Conservation (phyloP, 2,329 filamentous ascomycete genomes). For the Fusarium dimerum region DNA sequence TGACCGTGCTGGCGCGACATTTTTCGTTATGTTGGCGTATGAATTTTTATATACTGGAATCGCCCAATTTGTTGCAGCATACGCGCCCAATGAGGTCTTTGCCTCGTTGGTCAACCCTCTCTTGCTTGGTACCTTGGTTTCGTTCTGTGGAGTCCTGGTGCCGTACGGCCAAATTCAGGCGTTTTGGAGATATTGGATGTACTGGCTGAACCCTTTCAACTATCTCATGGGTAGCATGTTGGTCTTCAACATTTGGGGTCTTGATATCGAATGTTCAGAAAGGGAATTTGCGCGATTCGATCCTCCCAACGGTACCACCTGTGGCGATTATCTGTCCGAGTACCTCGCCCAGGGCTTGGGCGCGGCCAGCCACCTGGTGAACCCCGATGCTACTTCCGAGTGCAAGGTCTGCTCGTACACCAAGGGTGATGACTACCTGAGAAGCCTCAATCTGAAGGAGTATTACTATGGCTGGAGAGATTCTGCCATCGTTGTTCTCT, state of each 20-base stretch:
- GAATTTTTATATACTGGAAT: slow-evolving; percentile 63
- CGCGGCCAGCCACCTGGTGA: slow-evolving; percentile 52
- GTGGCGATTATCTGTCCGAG: slow-evolving; percentile 54
- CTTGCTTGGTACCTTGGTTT: slow-evolving; percentile 59
- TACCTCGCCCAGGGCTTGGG: slow-evolving; percentile 52
- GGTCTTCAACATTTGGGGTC: slow-evolving; percentile 51
- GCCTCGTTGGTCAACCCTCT: slow-evolving; percentile 59
- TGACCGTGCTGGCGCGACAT: slow-evolving; percentile 50
- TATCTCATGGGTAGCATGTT: slow-evolving; percentile 60
- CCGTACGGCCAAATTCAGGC: slow-evolving; percentile 61
- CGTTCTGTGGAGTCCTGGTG: slow-evolving; percentile 75
- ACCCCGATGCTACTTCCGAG: slow-evolving; percentile 55
- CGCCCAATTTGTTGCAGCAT: slow-evolving; percentile 64
- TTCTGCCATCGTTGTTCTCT: slow-evolving; percentile 59
- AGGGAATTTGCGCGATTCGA: slow-evolving; percentile 54
- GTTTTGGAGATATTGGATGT: slow-evolving; percentile 71
- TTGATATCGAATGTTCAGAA: slow-evolving; percentile 46
- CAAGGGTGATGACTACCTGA: slow-evolving; percentile 60
- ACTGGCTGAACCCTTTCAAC: slow-evolving; percentile 62
- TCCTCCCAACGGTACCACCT: slow-evolving; percentile 54
- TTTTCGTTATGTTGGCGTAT: slow-evolving; percentile 59
- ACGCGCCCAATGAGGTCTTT: slow-evolving; percentile 61
- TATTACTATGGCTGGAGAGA: slow-evolving; percentile 69
- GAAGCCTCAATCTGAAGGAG: slow-evolving; percentile 58
- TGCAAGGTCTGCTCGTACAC: slow-evolving; percentile 65